These are phyloP conservation scores for Corchorus capsularis DNA, from an alignment of 345 rosid species.

Conservation along the genomic window DNA sequence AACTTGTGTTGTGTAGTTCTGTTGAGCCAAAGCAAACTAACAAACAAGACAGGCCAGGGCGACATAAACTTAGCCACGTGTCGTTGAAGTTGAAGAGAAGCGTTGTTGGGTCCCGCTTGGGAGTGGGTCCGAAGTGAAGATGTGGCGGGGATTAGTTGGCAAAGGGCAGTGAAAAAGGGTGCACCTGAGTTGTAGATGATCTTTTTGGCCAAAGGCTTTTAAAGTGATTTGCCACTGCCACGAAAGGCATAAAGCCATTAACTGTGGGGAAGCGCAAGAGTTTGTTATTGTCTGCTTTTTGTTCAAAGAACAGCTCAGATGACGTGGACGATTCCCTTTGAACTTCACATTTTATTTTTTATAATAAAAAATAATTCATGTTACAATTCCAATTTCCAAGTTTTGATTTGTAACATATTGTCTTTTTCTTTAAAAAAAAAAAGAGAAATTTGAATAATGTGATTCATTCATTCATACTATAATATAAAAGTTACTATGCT, in stretches of 20 bases:
- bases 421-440: neutral
- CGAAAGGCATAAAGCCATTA: neutral
- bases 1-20: no score
- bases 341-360: neutral
- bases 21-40: no score
- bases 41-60: neutral
- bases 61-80: neutral
- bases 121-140: neutral
- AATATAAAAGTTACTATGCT: no score
- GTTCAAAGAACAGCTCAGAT: neutral
- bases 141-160: neutral
- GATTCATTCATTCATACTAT: neutral
- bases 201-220: neutral
- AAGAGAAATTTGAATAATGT: neutral
- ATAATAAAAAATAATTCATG: neutral
- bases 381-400: neutral
- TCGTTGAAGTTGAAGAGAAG: neutral
- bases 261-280: no score
- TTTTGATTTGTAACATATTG: no score
- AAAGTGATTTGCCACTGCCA: neutral
- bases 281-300: neutral
- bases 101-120: neutral
- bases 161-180: neutral
- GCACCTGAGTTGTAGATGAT: neutral
- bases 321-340: slow-evolving; percentile 1